Conservation (phyloP, 371 early-diverging fungal genomes). For the Mortierella sp. region DNA sequence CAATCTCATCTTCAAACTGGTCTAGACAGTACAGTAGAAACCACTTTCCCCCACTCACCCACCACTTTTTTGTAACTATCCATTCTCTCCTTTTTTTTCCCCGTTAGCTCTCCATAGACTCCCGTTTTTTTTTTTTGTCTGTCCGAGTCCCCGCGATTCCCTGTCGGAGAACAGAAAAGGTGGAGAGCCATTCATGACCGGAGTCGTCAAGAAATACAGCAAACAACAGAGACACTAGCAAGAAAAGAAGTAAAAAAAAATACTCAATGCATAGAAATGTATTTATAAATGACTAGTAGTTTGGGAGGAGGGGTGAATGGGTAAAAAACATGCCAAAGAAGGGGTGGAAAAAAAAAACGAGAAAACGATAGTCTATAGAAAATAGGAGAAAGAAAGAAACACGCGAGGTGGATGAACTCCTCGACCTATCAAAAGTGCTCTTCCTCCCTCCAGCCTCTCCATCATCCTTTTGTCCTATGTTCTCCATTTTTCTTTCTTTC, state of each 20-base stretch:
- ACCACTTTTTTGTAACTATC: too few species aligned
- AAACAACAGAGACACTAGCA: neutral
- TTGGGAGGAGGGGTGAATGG: neutral
- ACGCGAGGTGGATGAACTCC: too few species aligned
- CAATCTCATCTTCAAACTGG: too few species aligned
- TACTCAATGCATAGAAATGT: too few species aligned
- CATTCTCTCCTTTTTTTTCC: too few species aligned
- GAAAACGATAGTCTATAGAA: neutral
- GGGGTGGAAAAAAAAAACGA: neutral
- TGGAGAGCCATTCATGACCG: too few species aligned
- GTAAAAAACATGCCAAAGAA: neutral
- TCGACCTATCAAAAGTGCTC: too few species aligned
- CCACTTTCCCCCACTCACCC: too few species aligned
- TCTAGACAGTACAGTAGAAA: too few species aligned
- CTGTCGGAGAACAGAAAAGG: neutral
- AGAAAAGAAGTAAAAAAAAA: slow-evolving; percentile 1
- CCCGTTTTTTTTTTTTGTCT: neutral
- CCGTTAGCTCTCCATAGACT: neutral
- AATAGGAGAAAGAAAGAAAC: neutral
- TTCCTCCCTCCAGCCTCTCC: too few species aligned
- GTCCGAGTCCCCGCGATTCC: neutral
- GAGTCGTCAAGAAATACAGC: too few species aligned
- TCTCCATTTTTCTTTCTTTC: slow-evolving; percentile 3
- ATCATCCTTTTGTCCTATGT: neutral
- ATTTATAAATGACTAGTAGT: too few species aligned